Evolutionary conservation across 768 basidiomycete species (phyloP), one percentile per base, ranked within the genome.

Genomic region (Auricularia auricula-judae): DNA sequence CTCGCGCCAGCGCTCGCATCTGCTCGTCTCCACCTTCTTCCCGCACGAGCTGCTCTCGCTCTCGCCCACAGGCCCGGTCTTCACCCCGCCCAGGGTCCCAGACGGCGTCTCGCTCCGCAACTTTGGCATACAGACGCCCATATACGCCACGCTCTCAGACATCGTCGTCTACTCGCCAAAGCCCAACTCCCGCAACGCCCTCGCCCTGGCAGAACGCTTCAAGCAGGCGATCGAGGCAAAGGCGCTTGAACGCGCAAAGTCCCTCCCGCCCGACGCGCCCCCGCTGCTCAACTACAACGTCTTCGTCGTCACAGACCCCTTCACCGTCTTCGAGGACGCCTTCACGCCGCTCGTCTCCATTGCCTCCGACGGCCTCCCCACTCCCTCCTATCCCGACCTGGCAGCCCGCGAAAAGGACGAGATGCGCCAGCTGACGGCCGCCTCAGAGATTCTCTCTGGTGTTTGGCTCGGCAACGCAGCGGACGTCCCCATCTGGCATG

Each of bases 111-210:
- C 85, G 66, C 76, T 91, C 70, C 80, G 93, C 68, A 93, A 95
- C 77, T 93, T 95, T 73, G 89, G 90, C 35, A 88, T 93, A 65
- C 93, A 95, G 74, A 84, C 91, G 91, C 85, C 89, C 54, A 88
- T 94, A 65, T 92, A 91, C 69, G 86, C 88, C 1, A 88, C 91
- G 5, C 78, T 96, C n/a, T 92, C 91, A 56, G 93, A 96, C 70
- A 85, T 96, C 43, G 86, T 94, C 67, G 77, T 96, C 34, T 95
- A 94, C 74, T 92, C 90, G 14, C 90, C 90, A 7, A 81, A 71
- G 39, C 90, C 91, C 11, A 71, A 75, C 42, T 77, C 79, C 7
- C 78, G 81, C 29, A 71, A 78, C n/a, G 82, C 87, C 0, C 70
- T 85, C 53, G 75, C 80, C 29, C 79, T 89, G 39, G 89, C 89